A percentile compares a stretch with the other conserved stretches of the same genome.
Conservation (phyloP, 2,329 filamentous ascomycete species). For the Cercospora zeae-maydis region DNA sequence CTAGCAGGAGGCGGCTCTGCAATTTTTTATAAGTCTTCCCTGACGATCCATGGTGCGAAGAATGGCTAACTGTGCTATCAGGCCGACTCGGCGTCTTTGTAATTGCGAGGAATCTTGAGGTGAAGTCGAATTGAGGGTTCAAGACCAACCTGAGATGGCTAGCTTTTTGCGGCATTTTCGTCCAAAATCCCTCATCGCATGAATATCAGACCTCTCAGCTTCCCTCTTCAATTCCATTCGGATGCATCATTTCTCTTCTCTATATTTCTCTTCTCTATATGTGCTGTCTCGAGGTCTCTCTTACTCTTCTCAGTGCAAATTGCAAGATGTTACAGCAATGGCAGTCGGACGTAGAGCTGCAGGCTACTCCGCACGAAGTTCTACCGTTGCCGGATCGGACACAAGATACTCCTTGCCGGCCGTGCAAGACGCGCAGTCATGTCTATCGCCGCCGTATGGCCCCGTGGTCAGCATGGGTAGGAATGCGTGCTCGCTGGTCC, state of each 20-base stretch:
- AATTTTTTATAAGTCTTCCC: conserved; percentile 17
- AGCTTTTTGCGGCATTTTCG: conserved; percentile 8
- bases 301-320: background rate
- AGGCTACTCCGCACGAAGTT: background rate
- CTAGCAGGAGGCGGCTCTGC: conserved; percentile 11
- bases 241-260: too few relatives aligned
- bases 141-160: background rate
- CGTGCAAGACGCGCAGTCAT: background rate
- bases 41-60: background rate
- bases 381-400: background rate
- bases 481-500: background rate
- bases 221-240: background rate
- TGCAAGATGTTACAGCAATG: background rate
- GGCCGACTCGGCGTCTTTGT: background rate
- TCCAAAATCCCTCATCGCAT: conserved; percentile 1
- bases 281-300: background rate
- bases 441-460: background rate
- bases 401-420: background rate
- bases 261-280: background rate
- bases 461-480: background rate
- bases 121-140: background rate
- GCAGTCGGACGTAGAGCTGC: background rate
- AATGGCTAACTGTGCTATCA: conserved; percentile 11
- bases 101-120: background rate
- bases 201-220: background rate